These are phyloP conservation scores for Silene conica DNA, from an alignment of 148 eudicot genomes.

Conservation along the genomic window DNA sequence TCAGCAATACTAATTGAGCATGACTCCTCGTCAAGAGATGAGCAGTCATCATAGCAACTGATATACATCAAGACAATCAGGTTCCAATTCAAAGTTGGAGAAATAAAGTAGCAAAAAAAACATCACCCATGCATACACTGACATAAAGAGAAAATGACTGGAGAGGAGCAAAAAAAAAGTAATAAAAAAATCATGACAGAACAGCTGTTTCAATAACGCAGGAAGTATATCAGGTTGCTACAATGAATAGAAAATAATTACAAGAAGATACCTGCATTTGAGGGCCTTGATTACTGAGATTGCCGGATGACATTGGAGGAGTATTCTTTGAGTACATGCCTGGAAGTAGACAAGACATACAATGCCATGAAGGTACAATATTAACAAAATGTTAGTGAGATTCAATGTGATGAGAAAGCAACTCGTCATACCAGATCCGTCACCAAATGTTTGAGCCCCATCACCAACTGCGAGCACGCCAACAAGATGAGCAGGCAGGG, in stretches of 20 bases:
- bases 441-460: constrained; percentile 47
- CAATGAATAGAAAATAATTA: neutral
- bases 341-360: constrained; percentile 25
- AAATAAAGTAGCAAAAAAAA: neutral
- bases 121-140: neutral
- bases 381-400: neutral
- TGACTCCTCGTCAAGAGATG: neutral
- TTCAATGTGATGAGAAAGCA: constrained; percentile 6
- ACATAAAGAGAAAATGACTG: neutral
- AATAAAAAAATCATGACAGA: neutral
- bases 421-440: constrained; percentile 60
- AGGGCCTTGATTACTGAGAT: constrained; percentile 64
- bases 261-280: constrained; percentile 55
- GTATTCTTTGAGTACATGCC: constrained; percentile 80
- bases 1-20: constrained; percentile 4
- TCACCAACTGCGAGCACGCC: constrained; percentile 65
- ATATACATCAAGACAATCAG: neutral
- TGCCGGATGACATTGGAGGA: constrained; percentile 66
- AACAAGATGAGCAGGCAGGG: constrained; percentile 81
- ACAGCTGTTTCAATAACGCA: neutral
- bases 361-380: constrained; percentile 6
- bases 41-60: neutral
- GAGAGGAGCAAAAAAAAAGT: neutral
- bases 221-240: neutral
- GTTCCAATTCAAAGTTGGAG: neutral